These are phyloP conservation scores for Ophiocytium majus DNA, from an alignment of 352 stramenopile species.

Conservation along the genomic window DNA sequence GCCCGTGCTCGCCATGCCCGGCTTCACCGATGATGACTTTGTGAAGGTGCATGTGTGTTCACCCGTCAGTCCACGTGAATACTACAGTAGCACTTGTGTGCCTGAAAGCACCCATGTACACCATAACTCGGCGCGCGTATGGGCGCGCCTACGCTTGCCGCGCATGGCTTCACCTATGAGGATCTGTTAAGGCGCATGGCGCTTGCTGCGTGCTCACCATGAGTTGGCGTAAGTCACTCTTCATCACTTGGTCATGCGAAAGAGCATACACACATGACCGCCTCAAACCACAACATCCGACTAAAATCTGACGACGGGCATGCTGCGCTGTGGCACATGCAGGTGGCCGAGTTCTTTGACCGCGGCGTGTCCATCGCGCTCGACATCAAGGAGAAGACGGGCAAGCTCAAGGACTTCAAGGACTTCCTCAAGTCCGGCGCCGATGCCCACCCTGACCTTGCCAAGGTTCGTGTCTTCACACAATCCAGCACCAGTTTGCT, in stretches of 20 bases:
- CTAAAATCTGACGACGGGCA: too few relatives aligned
- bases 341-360: conserved; percentile 92
- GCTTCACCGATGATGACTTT: conserved; percentile 79
- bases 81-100: too few relatives aligned
- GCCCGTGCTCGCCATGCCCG: conserved; percentile 88
- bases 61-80: too few relatives aligned
- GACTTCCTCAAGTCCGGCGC: conserved; percentile 71
- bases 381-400: conserved; percentile 71
- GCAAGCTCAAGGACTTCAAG: conserved; percentile 89
- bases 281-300: too few relatives aligned
- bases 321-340: conserved; percentile 26
- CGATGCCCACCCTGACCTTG: conserved; percentile 62
- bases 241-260: too few relatives aligned
- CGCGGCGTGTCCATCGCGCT: conserved; percentile 85
- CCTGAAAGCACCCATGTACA: too few relatives aligned
- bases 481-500: conserved; percentile 1
- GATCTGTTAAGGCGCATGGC: conserved; percentile 26
- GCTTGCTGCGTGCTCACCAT: too few relatives aligned
- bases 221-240: too few relatives aligned
- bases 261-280: too few relatives aligned
- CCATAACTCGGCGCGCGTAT: conserved; percentile 97
- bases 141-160: conserved; percentile 88
- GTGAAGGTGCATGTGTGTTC: too few relatives aligned
- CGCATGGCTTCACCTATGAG: conserved; percentile 87
- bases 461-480: conserved; percentile 49